These are phyloP conservation scores for Chenopodium quinoa DNA, from an alignment of 148 eudicot genomes.

Conservation along the genomic window DNA sequence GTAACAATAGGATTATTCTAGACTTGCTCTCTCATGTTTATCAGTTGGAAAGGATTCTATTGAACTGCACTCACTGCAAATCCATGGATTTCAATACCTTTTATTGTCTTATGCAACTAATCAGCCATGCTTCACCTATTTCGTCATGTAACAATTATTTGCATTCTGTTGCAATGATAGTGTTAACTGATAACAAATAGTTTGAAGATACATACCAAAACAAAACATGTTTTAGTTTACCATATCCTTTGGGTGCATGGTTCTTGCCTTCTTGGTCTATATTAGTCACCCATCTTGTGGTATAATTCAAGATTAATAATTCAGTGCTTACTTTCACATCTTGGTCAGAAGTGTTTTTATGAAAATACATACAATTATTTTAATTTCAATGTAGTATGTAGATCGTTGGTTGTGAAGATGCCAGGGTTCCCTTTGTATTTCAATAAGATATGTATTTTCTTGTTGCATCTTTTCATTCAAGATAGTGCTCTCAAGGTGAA, in stretches of 20 bases:
- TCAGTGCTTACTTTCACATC: background rate
- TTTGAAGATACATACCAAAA: background rate
- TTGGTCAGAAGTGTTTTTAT: background rate
- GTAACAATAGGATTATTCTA: constrained; percentile 31
- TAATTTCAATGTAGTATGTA: background rate
- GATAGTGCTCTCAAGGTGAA: background rate
- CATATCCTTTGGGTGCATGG: background rate
- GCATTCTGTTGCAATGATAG: background rate
- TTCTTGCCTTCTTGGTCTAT: background rate
- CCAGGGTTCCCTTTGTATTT: background rate
- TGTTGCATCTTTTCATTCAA: background rate
- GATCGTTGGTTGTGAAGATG: background rate
- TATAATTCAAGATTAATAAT: background rate
- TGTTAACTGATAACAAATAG: background rate
- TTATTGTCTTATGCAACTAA: background rate
- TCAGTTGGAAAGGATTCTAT: background rate
- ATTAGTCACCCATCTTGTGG: background rate
- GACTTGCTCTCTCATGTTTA: background rate
- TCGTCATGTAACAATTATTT: background rate
- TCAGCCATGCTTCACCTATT: background rate
- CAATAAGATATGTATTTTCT: background rate
- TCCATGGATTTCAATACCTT: constrained; percentile 8
- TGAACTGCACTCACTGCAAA: background rate
- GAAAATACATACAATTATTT: background rate
- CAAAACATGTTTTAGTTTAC: no score